A percentile compares a stretch with the other conserved stretches of the same genome.
Conservation (phyloP, 1,284 basidiomycete species). For the Puccinia brachypodii region DNA sequence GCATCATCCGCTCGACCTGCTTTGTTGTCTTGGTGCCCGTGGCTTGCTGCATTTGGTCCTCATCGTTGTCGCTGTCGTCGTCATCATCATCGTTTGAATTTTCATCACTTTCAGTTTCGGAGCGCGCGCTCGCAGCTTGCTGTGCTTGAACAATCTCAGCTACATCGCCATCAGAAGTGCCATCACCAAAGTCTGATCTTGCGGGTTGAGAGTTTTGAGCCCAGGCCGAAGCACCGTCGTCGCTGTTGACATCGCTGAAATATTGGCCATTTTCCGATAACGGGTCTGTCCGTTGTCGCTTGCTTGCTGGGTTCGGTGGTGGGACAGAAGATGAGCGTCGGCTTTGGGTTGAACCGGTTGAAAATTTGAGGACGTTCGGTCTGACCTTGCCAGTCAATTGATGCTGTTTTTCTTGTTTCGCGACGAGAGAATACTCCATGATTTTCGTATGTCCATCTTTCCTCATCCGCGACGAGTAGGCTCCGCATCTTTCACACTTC, state of each 20-base stretch:
- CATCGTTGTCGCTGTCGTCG: slow-evolving; percentile 50
- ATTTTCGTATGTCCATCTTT: slow-evolving; percentile 94
- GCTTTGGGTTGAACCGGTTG: neutral
- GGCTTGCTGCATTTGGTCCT: slow-evolving; percentile 50
- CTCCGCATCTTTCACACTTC: slow-evolving; percentile 42
- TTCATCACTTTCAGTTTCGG: slow-evolving; percentile 50
- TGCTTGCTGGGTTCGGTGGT: neutral
- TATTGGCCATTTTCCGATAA: neutral
- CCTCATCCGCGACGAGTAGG: slow-evolving; percentile 61
- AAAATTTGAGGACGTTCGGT: slow-evolving; percentile 55
- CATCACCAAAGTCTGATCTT: slow-evolving; percentile 17
- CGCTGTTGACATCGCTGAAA: slow-evolving; percentile 8
- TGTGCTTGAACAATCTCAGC: neutral
- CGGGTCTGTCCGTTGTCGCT: slow-evolving; percentile 6
- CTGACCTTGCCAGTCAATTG: slow-evolving; percentile 65
- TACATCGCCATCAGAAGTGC: neutral
- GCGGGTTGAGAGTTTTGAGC: neutral
- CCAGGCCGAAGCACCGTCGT: slow-evolving; percentile 33
- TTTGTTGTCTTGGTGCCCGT: slow-evolving; percentile 62
- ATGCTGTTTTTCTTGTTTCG: slow-evolving; percentile 74
- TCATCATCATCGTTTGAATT: slow-evolving; percentile 56
- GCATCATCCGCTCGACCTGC: slow-evolving; percentile 82
- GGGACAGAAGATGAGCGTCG: slow-evolving; percentile 12
- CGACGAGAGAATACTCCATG: slow-evolving; percentile 82
- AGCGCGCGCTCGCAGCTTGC: neutral